A percentile compares a stretch with the other conserved stretches of the same genome.
phyloP scores from a whole-genome alignment of 331 rosid species.

The Acacia pycnantha region DNA sequence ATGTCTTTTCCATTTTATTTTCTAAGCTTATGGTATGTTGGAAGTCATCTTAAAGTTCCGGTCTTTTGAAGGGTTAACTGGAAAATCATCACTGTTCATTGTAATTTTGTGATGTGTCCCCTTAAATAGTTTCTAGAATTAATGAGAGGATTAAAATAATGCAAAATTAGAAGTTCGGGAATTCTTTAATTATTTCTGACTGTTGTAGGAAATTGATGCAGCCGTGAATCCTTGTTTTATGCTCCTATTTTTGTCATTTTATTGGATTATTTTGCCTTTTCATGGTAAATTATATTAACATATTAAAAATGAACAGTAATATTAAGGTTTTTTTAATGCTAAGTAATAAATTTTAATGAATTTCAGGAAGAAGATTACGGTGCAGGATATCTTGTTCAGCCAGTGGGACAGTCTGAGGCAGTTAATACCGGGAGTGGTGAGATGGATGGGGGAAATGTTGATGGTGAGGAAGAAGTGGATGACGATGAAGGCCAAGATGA shows the following conservation, averaged over 20 bases:
- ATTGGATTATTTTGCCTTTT: not conserved
- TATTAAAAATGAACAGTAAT: not conserved
- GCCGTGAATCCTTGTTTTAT: not conserved
- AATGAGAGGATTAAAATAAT: not conserved
- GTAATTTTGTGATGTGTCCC: not conserved
- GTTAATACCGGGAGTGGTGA: conserved; percentile 50
- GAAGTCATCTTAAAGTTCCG: not conserved
- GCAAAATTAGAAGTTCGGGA: not conserved
- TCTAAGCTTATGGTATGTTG: not conserved
- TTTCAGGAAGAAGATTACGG: conserved; percentile 83
- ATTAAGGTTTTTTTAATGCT: not conserved
- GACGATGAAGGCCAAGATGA: conserved; percentile 65
- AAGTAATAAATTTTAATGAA: conserved; percentile 14
- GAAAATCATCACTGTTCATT: not conserved
- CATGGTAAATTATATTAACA: not conserved
- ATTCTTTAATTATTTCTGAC: not conserved
- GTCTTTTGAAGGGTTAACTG: not conserved
- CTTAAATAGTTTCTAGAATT: not conserved
- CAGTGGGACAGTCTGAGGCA: conserved; percentile 66
- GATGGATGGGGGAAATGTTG: conserved; percentile 51
- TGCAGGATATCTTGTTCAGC: conserved; percentile 82
- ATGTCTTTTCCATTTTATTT: not conserved
- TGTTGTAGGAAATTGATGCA: not conserved
- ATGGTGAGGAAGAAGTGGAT: conserved; percentile 53
- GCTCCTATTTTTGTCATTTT: not conserved